Evolutionary conservation across 495 filamentous ascomycete genomes (phyloP), one percentile per base, ranked within the genome.

Genomic region (Daldinia loculata): DNA sequence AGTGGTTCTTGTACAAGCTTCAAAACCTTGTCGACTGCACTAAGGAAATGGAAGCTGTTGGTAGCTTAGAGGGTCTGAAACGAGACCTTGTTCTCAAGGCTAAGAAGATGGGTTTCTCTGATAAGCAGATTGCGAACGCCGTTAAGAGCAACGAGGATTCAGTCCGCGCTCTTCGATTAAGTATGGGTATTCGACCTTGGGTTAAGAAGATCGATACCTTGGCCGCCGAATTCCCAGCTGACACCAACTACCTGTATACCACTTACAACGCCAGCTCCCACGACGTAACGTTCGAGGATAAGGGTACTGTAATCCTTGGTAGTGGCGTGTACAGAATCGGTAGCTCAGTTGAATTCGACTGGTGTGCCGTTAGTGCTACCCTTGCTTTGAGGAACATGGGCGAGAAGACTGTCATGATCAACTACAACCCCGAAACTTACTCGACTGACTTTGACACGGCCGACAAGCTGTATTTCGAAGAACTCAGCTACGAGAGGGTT

Each of bases 181-280:
- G 90, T 75, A 96, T 97, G 77, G 93, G 92, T 56, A 91, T 98
- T 80, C 84, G 82, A 34, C 87, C 95, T 4, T 98, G 92, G 84
- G 95, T 98, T 19, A 98, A 98, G 90, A 97, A 93, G 85, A 97
- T 97, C 70, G 94, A 99, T 78, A 98, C 95, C 50, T 88, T 99
- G 62, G 95, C 95, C 72, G 95, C 95, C 32, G 95, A 99, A 80
- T 99, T 98, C 82, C 95, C 95, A n/a, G 94, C 95, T 60, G 88
- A 95, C 67, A 97, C 94, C 69, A 97, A 97, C 84, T 98, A 97
- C 79, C 89, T 97, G 29, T 98, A 98, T 83, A 99, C 95, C 11
- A 99, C 95, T 51, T 99, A 99, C 84, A 99, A 99, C 74, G 95
- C 94, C 50, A 90, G 91, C n/a, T 88, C 91, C 19, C 95, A 99